Conservation (phyloP, 2,329 filamentous ascomycete genomes). For the Amphichorda felina region DNA sequence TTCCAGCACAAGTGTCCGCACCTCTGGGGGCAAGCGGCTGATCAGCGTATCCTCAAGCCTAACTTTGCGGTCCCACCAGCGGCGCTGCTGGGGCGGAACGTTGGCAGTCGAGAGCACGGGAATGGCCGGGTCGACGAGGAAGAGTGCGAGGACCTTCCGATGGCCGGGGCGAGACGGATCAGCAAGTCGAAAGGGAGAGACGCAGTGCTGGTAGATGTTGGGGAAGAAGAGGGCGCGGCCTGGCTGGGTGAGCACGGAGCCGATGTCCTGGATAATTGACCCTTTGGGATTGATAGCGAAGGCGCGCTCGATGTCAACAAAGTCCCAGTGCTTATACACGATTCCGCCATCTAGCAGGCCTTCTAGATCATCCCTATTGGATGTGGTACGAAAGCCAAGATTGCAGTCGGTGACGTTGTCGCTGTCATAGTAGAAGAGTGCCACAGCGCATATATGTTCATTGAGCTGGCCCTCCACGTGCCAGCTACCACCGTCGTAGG, state of each 20-base stretch:
- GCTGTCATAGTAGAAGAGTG: constrained; percentile 48
- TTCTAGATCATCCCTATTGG: constrained; percentile 11
- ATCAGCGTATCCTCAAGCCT: neutral
- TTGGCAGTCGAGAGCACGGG: constrained; percentile 30
- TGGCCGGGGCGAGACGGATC: constrained; percentile 43
- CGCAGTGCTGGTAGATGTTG: constrained; percentile 38
- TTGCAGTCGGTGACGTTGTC: constrained; percentile 44
- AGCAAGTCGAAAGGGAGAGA: constrained; percentile 35
- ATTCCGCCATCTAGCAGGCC: constrained; percentile 8
- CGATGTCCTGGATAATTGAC: constrained; percentile 23
- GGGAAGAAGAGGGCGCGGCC: constrained; percentile 44
- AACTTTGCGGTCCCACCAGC: constrained; percentile 18
- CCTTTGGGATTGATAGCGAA: constrained; percentile 17
- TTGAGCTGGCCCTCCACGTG: constrained; percentile 45
- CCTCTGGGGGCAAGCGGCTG: neutral
- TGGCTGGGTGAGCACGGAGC: constrained; percentile 30
- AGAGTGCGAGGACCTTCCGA: constrained; percentile 47
- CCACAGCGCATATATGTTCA: constrained; percentile 51
- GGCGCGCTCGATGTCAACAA: constrained; percentile 17
- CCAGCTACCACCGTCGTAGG: constrained; percentile 40
- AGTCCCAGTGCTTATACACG: constrained; percentile 18
- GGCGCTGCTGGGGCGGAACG: constrained; percentile 28
- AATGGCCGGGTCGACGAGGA: constrained; percentile 44
- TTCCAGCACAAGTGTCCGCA: neutral
- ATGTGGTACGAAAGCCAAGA: constrained; percentile 36